Percentiles rank a stretch among this genome's conserved stretches.
Conservation (phyloP, 352 stramenopile genomes). For the Globisporangium cylindrosporum region DNA sequence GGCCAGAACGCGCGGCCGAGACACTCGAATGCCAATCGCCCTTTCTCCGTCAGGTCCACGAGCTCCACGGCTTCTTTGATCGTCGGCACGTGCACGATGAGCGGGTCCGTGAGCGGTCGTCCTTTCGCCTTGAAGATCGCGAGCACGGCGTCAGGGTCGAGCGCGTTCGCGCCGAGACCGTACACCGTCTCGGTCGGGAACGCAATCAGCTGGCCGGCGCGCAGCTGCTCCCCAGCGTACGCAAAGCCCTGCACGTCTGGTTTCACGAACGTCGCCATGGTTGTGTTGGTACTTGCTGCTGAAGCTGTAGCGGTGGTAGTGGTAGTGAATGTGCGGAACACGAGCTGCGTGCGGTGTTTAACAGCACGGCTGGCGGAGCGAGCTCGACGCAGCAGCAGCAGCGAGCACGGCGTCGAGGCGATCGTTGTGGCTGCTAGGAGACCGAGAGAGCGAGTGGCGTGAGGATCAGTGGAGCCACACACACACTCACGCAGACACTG, state of each 20-base stretch:
- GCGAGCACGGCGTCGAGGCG: background rate
- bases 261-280: slow-evolving; percentile 29
- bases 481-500: background rate
- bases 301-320: background rate
- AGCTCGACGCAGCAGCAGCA: background rate
- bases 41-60: slow-evolving; percentile 75
- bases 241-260: slow-evolving; percentile 44
- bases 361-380: background rate
- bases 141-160: slow-evolving; percentile 91
- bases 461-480: slow-evolving; percentile 4
- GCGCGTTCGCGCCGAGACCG: slow-evolving; percentile 96
- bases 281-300: background rate
- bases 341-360: background rate
- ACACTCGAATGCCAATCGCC: slow-evolving; percentile 69
- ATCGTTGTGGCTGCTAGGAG: background rate
- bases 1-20: slow-evolving; percentile 95
- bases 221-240: slow-evolving; percentile 62
- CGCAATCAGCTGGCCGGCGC: slow-evolving; percentile 76
- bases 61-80: slow-evolving; percentile 87
- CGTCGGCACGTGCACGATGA: slow-evolving; percentile 97
- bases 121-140: slow-evolving; percentile 96
- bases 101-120: slow-evolving; percentile 94
- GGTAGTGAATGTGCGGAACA: background rate
- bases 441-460: background rate
- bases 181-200: slow-evolving; percentile 99